phyloP scores from a whole-genome alignment of 495 filamentous ascomycete genomes.

The Bacidia gigantensis region DNA sequence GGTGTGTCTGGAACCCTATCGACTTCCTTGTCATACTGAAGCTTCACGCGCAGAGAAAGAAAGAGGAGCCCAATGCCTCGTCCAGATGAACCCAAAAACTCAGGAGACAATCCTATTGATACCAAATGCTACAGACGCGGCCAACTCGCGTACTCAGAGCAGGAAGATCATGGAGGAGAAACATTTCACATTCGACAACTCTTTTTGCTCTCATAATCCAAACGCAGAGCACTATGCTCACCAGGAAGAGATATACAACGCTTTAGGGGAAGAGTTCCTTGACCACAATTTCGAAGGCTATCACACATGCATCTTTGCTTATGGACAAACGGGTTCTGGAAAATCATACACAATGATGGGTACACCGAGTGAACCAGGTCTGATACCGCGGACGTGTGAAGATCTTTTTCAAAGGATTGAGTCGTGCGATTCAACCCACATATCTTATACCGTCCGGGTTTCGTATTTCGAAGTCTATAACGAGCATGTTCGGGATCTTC shows the following conservation, averaged over 20 bases:
- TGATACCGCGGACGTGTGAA: slow-evolving; percentile 95
- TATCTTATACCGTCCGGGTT: slow-evolving; percentile 90
- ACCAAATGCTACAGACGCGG: slow-evolving; percentile 47
- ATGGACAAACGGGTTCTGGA: slow-evolving; percentile 93
- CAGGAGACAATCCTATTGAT: slow-evolving; percentile 70
- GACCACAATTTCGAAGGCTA: slow-evolving; percentile 99
- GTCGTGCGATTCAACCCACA: slow-evolving; percentile 64
- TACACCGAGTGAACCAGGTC: slow-evolving; percentile 66
- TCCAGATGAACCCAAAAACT: slow-evolving; percentile 74
- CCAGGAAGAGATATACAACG: slow-evolving; percentile 91
- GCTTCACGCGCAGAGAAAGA: slow-evolving; percentile 50
- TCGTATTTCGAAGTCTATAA: slow-evolving; percentile 99
- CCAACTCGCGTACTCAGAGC: slow-evolving; percentile 50
- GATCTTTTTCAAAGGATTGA: slow-evolving; percentile 94
- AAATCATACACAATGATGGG: slow-evolving; percentile 99
- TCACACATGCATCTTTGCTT: slow-evolving; percentile 98
- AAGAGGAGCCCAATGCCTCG: slow-evolving; percentile 66
- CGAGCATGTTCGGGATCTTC: slow-evolving; percentile 90
- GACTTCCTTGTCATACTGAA: not conserved
- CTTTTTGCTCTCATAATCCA: slow-evolving; percentile 84
- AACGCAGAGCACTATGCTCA: slow-evolving; percentile 62
- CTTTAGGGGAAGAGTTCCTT: slow-evolving; percentile 88
- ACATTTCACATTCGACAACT: slow-evolving; percentile 89
- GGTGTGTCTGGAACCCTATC: slow-evolving; percentile 38
- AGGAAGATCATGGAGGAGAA: slow-evolving; percentile 78